These are phyloP conservation scores for Fusarium humuli DNA, from an alignment of 2,329 filamentous ascomycete species.

Conservation along the genomic window DNA sequence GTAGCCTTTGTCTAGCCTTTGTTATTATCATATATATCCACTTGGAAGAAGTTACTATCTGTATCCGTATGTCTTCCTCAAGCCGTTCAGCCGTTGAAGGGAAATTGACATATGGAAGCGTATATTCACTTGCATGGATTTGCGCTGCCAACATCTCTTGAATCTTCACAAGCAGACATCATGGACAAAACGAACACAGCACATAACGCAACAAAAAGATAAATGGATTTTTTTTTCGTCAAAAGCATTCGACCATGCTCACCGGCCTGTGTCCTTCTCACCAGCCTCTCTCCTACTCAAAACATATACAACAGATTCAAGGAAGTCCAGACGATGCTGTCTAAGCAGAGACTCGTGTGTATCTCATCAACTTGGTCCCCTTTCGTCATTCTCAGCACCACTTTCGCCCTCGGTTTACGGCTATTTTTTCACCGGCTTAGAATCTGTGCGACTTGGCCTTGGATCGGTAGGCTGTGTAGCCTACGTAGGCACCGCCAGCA, in stretches of 20 bases:
- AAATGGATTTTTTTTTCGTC: slow-evolving; percentile 24
- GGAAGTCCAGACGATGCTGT: slow-evolving; percentile 26
- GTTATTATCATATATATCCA: neutral
- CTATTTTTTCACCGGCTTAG: slow-evolving; percentile 49
- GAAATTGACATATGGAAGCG: neutral
- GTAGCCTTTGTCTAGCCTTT: neutral
- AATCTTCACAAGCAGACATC: neutral
- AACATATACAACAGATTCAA: slow-evolving; percentile 30
- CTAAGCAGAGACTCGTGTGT: slow-evolving; percentile 21
- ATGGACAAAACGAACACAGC: neutral
- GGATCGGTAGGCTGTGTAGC: slow-evolving; percentile 84
- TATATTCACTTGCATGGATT: neutral
- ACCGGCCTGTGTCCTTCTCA: slow-evolving; percentile 25
- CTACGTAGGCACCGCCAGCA: slow-evolving; percentile 81
- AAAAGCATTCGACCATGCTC: slow-evolving; percentile 29
- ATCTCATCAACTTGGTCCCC: slow-evolving; percentile 11
- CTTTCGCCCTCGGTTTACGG: neutral
- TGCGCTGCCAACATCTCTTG: neutral
- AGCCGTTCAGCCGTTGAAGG: neutral
- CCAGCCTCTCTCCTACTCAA: slow-evolving; percentile 28
- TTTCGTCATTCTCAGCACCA: slow-evolving; percentile 1
- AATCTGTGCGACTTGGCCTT: slow-evolving; percentile 71
- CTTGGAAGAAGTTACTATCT: neutral
- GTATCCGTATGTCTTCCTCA: no score
- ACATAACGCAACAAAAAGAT: slow-evolving; percentile 24